phyloP scores from a whole-genome alignment of 2,329 filamentous ascomycete genomes.

The Aschersonia sp. region DNA sequence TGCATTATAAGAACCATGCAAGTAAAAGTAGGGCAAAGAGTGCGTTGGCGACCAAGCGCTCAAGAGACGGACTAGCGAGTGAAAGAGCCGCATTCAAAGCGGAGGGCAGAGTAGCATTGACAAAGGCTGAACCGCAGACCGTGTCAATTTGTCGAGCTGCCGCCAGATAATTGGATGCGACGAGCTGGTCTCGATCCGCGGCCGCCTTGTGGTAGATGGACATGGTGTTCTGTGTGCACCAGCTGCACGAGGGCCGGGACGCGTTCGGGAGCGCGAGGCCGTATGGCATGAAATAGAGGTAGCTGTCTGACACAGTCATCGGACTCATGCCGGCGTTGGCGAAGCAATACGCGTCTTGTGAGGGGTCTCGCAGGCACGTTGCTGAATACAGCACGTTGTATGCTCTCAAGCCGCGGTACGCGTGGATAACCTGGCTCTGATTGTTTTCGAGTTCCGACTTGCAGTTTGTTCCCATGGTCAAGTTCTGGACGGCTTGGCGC shows the following conservation, averaged over 20 bases:
- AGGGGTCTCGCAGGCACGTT: conserved; percentile 59
- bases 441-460: conserved; percentile 51
- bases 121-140: conserved; percentile 42
- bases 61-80: conserved; percentile 6
- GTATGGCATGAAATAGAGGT: conserved; percentile 76
- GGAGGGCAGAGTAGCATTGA: conserved; percentile 38
- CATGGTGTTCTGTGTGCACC: conserved; percentile 72
- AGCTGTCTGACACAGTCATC: conserved; percentile 54
- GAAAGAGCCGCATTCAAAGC: conserved; percentile 9
- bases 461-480: conserved; percentile 52
- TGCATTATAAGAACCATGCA: conserved; percentile 8
- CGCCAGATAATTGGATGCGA: conserved; percentile 53
- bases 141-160: conserved; percentile 65
- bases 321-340: conserved; percentile 71
- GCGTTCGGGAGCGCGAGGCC: conserved; percentile 55
- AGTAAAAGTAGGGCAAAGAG: conserved; percentile 7
- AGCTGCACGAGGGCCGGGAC: conserved; percentile 58
- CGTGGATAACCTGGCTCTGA: conserved; percentile 58
- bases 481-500: conserved; percentile 45
- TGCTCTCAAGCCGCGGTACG: conserved; percentile 60
- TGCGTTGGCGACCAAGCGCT: conserved; percentile 2
- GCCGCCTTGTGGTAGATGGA: conserved; percentile 59
- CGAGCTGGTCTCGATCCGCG: conserved; percentile 46
- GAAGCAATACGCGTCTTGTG: conserved; percentile 61
- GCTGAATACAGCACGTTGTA: conserved; percentile 71